Evolutionary conservation across 2,329 filamentous ascomycete genomes (phyloP).

Genomic region (Gremmenia infestans): DNA sequence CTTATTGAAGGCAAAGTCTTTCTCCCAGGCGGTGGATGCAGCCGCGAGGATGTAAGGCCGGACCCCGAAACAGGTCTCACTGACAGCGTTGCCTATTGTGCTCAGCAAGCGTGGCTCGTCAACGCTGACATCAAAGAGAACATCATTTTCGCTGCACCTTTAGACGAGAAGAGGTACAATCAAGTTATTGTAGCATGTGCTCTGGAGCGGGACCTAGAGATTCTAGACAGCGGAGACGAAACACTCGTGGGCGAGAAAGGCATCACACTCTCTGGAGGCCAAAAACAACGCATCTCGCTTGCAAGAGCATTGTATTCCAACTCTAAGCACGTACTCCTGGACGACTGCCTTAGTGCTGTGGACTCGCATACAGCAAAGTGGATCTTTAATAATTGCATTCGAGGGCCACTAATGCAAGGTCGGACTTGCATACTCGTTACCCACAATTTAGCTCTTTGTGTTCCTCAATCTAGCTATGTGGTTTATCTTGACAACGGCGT

Average conservation of each 20-base stretch:
- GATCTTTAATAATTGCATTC: conserved; percentile 92
- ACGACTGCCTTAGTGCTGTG: conserved; percentile 93
- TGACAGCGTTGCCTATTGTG: conserved; percentile 92
- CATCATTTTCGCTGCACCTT: conserved; percentile 81
- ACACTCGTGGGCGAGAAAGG: conserved; percentile 96
- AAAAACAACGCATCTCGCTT: conserved; percentile 95
- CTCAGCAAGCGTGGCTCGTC: conserved; percentile 93
- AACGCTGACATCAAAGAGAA: conserved; percentile 96
- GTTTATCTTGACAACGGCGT: conserved; percentile 86
- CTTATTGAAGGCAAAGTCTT: conserved; percentile 73
- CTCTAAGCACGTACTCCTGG: conserved; percentile 82
- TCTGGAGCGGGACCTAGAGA: conserved; percentile 83
- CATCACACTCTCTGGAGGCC: conserved; percentile 91
- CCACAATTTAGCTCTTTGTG: conserved; percentile 86
- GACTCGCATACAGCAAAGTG: conserved; percentile 97
- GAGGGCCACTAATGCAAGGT: conserved; percentile 79
- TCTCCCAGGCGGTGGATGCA: conserved; percentile 72
- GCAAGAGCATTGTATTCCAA: conserved; percentile 97
- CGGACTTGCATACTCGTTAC: conserved; percentile 94
- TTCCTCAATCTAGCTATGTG: conserved; percentile 73
- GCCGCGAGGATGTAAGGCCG: conserved; percentile 75
- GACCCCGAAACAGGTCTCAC: conserved; percentile 82
- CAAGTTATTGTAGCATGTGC: conserved; percentile 89
- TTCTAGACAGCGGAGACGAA: conserved; percentile 86
- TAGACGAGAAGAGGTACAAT: conserved; percentile 76